Evolutionary conservation across 345 rosid genomes (phyloP).

Genomic region (Syzygium grande): DNA sequence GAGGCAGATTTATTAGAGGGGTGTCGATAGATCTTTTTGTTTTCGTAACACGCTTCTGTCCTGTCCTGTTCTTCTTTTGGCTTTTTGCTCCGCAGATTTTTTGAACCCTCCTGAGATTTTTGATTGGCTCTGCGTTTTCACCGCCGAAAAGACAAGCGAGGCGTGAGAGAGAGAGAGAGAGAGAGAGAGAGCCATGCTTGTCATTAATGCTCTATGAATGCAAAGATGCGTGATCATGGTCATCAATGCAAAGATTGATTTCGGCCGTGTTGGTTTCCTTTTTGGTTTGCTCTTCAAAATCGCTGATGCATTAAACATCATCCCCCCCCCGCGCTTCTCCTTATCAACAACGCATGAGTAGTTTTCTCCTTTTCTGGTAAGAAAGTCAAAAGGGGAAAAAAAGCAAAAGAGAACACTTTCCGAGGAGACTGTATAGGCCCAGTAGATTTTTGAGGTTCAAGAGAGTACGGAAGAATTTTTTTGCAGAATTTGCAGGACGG

Average conservation of each 20-base stretch:
- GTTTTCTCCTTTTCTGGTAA: neutral
- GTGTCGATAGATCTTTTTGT: neutral
- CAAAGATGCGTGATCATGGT: neutral
- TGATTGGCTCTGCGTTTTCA: neutral
- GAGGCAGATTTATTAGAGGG: neutral
- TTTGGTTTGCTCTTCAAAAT: neutral
- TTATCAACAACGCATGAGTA: neutral
- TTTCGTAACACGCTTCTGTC: neutral
- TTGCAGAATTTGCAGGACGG: too few species aligned
- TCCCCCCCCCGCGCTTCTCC: neutral
- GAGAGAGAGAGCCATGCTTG: neutral
- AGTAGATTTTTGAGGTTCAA: too few species aligned
- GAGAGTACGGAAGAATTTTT: too few species aligned
- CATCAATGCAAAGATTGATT: neutral
- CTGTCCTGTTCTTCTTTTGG: neutral
- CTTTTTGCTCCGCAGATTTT: neutral
- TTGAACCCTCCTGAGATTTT: neutral
- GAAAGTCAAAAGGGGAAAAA: neutral
- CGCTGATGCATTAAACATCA: neutral
- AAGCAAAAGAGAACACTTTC: neutral
- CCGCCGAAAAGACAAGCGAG: neutral
- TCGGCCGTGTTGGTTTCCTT: neutral
- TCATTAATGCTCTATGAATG: neutral
- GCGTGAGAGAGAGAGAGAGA: neutral
- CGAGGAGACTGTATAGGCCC: neutral